Percentiles rank a stretch among this genome's conserved stretches.
Evolutionary conservation across 495 filamentous ascomycete species (phyloP).

Genomic region (Elaphomyces granulatus): DNA sequence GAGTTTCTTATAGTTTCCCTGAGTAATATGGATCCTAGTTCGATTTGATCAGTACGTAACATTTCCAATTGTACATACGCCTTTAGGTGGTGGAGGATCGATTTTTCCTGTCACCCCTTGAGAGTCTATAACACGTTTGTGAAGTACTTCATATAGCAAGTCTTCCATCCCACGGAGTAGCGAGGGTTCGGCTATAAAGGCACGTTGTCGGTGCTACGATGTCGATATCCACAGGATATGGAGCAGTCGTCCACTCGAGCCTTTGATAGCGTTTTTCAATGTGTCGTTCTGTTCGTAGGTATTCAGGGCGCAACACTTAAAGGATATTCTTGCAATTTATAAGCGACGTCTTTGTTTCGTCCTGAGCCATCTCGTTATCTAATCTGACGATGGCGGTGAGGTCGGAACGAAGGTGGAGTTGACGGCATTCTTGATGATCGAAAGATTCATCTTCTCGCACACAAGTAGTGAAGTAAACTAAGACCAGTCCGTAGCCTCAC

Average conservation of each 20-base stretch:
- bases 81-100: slow-evolving; percentile 3
- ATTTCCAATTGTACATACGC: slow-evolving; percentile 3
- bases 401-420: not conserved
- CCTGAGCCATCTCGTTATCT: not conserved
- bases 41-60: slow-evolving; percentile 7
- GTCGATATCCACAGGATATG: slow-evolving; percentile 1
- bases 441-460: not conserved
- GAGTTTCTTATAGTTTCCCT: slow-evolving; percentile 6
- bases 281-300: not conserved
- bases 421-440: not conserved
- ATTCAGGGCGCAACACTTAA: too few species aligned
- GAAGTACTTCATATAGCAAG: slow-evolving; percentile 1
- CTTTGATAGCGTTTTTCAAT: not conserved
- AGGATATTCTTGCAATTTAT: too few species aligned
- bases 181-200: slow-evolving; percentile 1
- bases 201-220: not conserved
- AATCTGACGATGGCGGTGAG: not conserved
- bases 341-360: not conserved
- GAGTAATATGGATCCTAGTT: slow-evolving; percentile 5
- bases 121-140: not conserved
- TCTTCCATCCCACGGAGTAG: slow-evolving; percentile 2
- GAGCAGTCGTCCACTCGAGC: not conserved
- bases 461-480: not conserved
- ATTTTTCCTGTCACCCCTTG: slow-evolving; percentile 2
- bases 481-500: not conserved